phyloP scores from a whole-genome alignment of 78 protist species.

The Monosiga brevicollis region DNA sequence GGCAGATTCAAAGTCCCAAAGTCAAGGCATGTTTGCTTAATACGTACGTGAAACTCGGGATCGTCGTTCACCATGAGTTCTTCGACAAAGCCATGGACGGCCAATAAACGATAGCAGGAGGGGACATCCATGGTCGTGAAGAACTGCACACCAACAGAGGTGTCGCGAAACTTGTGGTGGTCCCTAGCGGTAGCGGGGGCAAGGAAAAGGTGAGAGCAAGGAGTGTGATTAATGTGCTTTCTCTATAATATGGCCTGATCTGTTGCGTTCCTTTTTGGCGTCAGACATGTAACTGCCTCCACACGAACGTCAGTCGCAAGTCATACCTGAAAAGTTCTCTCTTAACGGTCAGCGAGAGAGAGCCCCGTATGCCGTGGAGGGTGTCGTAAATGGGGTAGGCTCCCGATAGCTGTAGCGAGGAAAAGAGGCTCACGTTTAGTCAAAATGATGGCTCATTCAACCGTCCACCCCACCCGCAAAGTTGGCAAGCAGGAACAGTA shows the following conservation, averaged over 20 bases:
- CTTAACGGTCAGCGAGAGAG: conserved; percentile 52
- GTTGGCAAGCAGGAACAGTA: too few relatives aligned
- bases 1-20: too few relatives aligned
- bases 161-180: conserved; percentile 59
- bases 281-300: too few relatives aligned
- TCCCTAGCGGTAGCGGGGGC: too few relatives aligned
- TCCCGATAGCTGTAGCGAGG: conserved; percentile 33
- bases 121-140: conserved; percentile 6
- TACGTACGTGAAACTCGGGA: conserved; percentile 80
- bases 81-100: conserved; percentile 50
- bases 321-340: conserved; percentile 40
- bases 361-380: conserved; percentile 76
- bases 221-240: too few relatives aligned
- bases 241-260: too few relatives aligned
- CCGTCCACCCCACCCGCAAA: too few relatives aligned
- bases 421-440: background rate
- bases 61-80: conserved; percentile 76
- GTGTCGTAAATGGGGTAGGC: conserved; percentile 89
- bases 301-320: too few relatives aligned
- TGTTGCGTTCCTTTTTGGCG: too few relatives aligned
- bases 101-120: background rate
- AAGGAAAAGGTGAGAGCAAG: too few relatives aligned
- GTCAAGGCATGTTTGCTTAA: too few relatives aligned
- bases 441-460: too few relatives aligned
- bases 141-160: conserved; percentile 65